Base-by-base conservation (phyloP, 106 monocot genomes). In the Alisma plantagoaquatica region DNA sequence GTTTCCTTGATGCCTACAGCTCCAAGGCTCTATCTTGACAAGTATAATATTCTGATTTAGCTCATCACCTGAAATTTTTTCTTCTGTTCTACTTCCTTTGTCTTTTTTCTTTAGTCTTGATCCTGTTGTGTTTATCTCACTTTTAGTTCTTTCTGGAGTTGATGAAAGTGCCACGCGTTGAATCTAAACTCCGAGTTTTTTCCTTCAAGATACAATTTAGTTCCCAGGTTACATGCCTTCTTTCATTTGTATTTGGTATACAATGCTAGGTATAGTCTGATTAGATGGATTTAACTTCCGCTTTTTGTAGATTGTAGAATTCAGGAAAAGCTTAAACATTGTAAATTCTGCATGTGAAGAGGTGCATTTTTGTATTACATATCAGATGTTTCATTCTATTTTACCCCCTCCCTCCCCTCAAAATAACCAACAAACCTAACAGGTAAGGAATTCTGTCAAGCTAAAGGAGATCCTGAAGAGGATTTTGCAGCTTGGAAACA, bases 401-500 rank as follows among this genome's bases (percentile, higher is more conserved):
- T 46, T 30, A n/a, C n/a, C n/a, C n/a, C n/a, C n/a, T n/a, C n/a
- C n/a, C n/a, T n/a, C n/a, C n/a, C n/a, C n/a, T n/a, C n/a, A n/a
- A n/a, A n/a, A n/a, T n/a, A n/a, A n/a, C n/a, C n/a, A n/a, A n/a
- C n/a, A n/a, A n/a, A n/a, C n/a, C n/a, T 60, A 26, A 46, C 77
- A 92, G 92, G 53, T 92, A 32, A 54, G 86, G 53, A 74, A 67
- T 53, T 92, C 92, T 69, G 69, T 79, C 46, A 92, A 92, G 67
- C 57, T 92, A 31, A 92, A 87, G 68, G 92, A 82, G 50, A 77
- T 92, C 41, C 82, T 92, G 92, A 86, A 92, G 71, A 92, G 67
- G 66, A 92, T 92, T 76, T 58, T 92, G 9, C 58, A 51, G 59
- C 82, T 92, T 49, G 92, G 92, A 41, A 92, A 92, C 63, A 77